Evolutionary conservation across 352 stramenopile species (phyloP), one percentile per base, ranked within the genome.

Genomic region (Globisporangium splendens): DNA sequence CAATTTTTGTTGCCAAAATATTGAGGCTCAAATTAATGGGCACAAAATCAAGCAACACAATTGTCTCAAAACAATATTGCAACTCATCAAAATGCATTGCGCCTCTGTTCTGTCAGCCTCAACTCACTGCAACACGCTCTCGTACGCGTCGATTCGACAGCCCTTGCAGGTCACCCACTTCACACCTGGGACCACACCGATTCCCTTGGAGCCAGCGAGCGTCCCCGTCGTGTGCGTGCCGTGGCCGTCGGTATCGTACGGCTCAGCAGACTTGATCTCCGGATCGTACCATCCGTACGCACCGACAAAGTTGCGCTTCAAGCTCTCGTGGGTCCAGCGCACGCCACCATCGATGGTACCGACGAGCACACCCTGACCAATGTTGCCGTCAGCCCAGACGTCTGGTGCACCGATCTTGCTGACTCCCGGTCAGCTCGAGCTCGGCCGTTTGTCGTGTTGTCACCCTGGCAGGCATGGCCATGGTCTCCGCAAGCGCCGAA

Each of bases 211-310:
- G 11, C 61, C 61, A 21, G 49, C 61, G 7, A 63, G 55, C 1
- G 61, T 63, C 8, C 54, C 61, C 61, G 60, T 68, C 15, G 55
- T 63, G 48, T 68, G 61, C 13, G 61, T 47, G 11, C 61, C 61
- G 17, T 68, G 61, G 14, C 61, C 61, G 17, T 59, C 21, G 8
- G 41, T 42, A 35, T 68, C 61, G n/a, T 69, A 71, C 6, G 68
- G 67, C 8, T 33, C 35, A 0, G 54, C 55, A 6, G 62, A 41
- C 14, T 66, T 24, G 15, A 50, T 59, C 47, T 72, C 55, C 1
- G 61, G 48, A 24, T 69, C 62, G 39, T 55, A 69, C 62, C 62
- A 69, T 20, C 56, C 51, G 48, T 62, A 41, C 15, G 20, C 14
- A 13, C 46, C 41, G 20, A 53, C 22, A 28, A 68, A 75, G 44